Evolutionary conservation across 2,329 filamentous ascomycete species (phyloP), one percentile per base, ranked within the genome.

Genomic region (Metarhizium robertsii): DNA sequence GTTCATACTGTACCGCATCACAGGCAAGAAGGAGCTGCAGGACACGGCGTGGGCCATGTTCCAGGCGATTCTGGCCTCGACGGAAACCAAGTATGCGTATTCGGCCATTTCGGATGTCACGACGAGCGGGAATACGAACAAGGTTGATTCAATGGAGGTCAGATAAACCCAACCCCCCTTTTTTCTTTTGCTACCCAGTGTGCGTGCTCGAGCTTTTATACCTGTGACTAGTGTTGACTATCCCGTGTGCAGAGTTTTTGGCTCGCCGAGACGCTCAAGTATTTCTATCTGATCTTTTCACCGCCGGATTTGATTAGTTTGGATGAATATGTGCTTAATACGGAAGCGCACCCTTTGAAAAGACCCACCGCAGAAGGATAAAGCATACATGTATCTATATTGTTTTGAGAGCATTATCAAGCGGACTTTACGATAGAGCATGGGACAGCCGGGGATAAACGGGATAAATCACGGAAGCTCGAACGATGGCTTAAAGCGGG

Each of bases 221-320:
- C 25, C 25, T 25, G 3, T 25, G 25, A 16, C n/a, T 2, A 20
- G 16, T 20, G 18, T 20, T 40, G 38, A 45, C 42, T 18, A 6
- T 25, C 7, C 2, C 0, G 7, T 8, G 45, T 30, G 8, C 78
- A 89, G 73, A 86, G 80, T 58, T 88, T 88, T 62, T 90, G 86
- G 84, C 72, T 86, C 63, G 81, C 83, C 0, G 86, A 90, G 72
- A 90, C 85, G n/a, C 69, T 90, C 56, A 90, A 89, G 69, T 89
- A 89, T 60, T 88, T 88, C 55, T 90, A 86, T 60, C 66, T 89
- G 52, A 78, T 88, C 30, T 90, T 89, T 61, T 82, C 80, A 20
- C 78, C 85, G 16, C 80, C 83, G 0, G 75, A 79, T 20, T 62
- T 83, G 36, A 73, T 87, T 40, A 86, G 77, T 63, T 67, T 90